Conservation (phyloP, 2,329 filamentous ascomycete genomes). For the Talaromyces islandicus region DNA sequence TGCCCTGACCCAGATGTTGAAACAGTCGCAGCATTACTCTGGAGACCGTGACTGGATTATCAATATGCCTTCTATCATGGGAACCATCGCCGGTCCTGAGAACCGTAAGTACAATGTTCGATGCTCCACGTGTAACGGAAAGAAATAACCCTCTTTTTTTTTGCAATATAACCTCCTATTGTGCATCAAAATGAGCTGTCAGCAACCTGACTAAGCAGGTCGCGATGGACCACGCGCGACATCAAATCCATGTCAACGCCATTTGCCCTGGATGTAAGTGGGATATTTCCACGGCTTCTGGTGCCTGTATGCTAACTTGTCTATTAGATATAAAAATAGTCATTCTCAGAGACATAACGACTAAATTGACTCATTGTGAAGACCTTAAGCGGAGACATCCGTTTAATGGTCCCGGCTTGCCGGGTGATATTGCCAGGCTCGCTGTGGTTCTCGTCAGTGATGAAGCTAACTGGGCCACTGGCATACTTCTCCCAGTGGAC, state of each 20-base stretch:
- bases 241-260: constrained; percentile 38
- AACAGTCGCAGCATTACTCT: constrained; percentile 34
- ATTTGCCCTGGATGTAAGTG: constrained; percentile 37
- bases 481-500: constrained; percentile 41
- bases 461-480: constrained; percentile 43
- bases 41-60: constrained; percentile 47
- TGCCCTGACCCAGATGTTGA: constrained; percentile 44
- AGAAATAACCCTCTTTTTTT: background rate
- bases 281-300: background rate
- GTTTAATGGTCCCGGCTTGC: background rate
- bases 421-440: constrained; percentile 29
- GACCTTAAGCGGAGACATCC: background rate
- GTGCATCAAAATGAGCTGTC: constrained; percentile 44
- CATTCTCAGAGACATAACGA: constrained; percentile 3
- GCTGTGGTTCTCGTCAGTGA: constrained; percentile 44
- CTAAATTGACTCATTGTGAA: background rate
- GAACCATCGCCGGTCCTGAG: constrained; percentile 27
- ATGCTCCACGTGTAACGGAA: background rate
- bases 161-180: constrained; percentile 34
- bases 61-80: constrained; percentile 43
- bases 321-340: constrained; percentile 3
- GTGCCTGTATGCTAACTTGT: background rate
- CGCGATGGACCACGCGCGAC: constrained; percentile 38
- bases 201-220: constrained; percentile 41
- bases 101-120: constrained; percentile 18